These are phyloP conservation scores for Dillenia turbinata DNA, from an alignment of 164 flowering plant species.

Conservation along the genomic window DNA sequence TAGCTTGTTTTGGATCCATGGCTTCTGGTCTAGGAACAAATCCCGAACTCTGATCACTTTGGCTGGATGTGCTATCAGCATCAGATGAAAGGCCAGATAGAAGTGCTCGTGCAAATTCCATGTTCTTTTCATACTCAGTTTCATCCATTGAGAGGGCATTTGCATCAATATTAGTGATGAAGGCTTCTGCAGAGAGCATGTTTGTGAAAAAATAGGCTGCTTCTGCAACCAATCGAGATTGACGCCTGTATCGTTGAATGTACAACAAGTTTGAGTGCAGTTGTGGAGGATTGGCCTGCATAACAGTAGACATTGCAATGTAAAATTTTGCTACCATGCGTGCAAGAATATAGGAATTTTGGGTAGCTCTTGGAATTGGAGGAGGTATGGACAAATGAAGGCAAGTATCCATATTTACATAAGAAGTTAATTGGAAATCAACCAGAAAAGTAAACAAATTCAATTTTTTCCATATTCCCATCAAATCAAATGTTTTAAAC, in stretches of 20 bases:
- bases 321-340: too few species aligned
- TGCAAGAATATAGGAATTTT: too few species aligned
- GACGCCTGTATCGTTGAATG: slow-evolving; percentile 83
- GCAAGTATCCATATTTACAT: too few species aligned
- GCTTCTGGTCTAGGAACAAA: slow-evolving; percentile 22
- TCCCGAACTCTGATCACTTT: slow-evolving; percentile 24
- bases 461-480: too few species aligned
- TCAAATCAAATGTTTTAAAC: too few species aligned
- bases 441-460: too few species aligned
- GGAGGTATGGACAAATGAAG: too few species aligned
- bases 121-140: slow-evolving; percentile 67
- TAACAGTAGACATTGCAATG: background rate
- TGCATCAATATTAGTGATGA: slow-evolving; percentile 79
- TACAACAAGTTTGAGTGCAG: slow-evolving; percentile 86
- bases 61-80: slow-evolving; percentile 25
- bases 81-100: slow-evolving; percentile 55
- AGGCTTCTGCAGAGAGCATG: slow-evolving; percentile 89
- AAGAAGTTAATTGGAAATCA: too few species aligned
- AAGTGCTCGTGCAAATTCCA: slow-evolving; percentile 79
- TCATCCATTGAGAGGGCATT: slow-evolving; percentile 90
- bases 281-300: slow-evolving; percentile 97
- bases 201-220: slow-evolving; percentile 88
- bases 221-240: slow-evolving; percentile 79
- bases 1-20: slow-evolving; percentile 24
- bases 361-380: too few species aligned